Base-by-base conservation (phyloP, 805 yeast species). In the Lachancea meyersii region DNA sequence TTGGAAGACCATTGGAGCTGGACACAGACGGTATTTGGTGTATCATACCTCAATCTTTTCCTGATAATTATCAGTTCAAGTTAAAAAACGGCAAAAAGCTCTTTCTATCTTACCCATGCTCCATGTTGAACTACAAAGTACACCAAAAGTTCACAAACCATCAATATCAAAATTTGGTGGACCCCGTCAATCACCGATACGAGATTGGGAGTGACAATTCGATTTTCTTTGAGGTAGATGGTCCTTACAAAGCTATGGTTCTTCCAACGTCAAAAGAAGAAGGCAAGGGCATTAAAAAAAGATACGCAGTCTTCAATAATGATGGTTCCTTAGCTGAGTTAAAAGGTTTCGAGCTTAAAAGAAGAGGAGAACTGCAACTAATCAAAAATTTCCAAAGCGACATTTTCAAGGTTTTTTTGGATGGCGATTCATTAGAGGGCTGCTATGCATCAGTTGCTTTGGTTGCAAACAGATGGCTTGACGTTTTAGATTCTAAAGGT, bases 1-100 rank as follows among this genome's bases (percentile, higher is more conserved):
- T 94, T 4, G 99, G 99, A 1, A 73, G 97, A 53, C 98, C 98
- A 0, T 69, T 93, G 47, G 99, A 93, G 58, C 75, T 93, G 50
- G 99, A 93, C 65, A 93, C 99, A 0, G 99, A 93, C 73, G 99
- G 99, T 71, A 93, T 93, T 57, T 93, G 99, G 99, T 93, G 99
- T 76, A 93, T 89, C 49, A 69, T 93, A 34, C 98, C 99, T 1
- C 73, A 79, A 40, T 77, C 95, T 1, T 93, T 93, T 61, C 99
- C 99, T 0, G 98, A 93, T 55, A 83, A 88, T 52, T 87, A 72
- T 62, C 71, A 71, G 17, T 78, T 93, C 57, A 73, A 76, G 45
- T 61, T 85, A 55, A 77, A 80, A 50, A 79, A 82, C 54, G 97
- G 97, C 3, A 86, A 86, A 59, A 79, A 75, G 38, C 64, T 87